Evolutionary conservation across 2,329 filamentous ascomycete genomes (phyloP).

Genomic region (Nemania bipapillata): DNA sequence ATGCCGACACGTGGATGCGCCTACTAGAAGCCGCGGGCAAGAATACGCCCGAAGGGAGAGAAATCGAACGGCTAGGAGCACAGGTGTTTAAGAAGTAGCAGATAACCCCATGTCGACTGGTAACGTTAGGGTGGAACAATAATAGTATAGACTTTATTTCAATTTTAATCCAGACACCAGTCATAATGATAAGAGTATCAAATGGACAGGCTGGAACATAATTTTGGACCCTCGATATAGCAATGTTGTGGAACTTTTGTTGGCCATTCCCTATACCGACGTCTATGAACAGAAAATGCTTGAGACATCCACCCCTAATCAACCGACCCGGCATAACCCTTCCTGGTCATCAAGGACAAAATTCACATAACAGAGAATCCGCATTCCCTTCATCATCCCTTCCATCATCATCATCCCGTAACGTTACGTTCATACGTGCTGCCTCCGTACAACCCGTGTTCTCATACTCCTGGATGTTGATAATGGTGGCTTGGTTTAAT

Average conservation of each 20-base stretch:
- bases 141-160: constrained; percentile 18
- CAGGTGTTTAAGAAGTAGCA: constrained; percentile 64
- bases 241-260: constrained; percentile 33
- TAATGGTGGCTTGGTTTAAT: constrained; percentile 16
- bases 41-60: constrained; percentile 72
- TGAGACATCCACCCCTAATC: constrained; percentile 34
- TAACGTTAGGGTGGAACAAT: background rate
- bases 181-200: background rate
- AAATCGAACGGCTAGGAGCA: constrained; percentile 83
- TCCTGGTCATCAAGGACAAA: constrained; percentile 23
- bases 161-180: background rate
- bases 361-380: constrained; percentile 30
- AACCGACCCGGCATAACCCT: constrained; percentile 28
- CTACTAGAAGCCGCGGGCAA: constrained; percentile 79
- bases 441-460: constrained; percentile 15
- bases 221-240: background rate
- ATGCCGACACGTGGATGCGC: constrained; percentile 77
- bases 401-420: constrained; percentile 30
- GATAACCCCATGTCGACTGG: constrained; percentile 40
- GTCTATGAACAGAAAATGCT: constrained; percentile 43
- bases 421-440: constrained; percentile 24
- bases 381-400: constrained; percentile 20
- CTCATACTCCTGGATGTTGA: constrained; percentile 11
- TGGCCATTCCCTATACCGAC: constrained; percentile 44
- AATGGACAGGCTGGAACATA: constrained; percentile 8